Evolutionary conservation across 306 rosid species (phyloP), one percentile per base, ranked within the genome.

Genomic region (Trifolium fragiferum): DNA sequence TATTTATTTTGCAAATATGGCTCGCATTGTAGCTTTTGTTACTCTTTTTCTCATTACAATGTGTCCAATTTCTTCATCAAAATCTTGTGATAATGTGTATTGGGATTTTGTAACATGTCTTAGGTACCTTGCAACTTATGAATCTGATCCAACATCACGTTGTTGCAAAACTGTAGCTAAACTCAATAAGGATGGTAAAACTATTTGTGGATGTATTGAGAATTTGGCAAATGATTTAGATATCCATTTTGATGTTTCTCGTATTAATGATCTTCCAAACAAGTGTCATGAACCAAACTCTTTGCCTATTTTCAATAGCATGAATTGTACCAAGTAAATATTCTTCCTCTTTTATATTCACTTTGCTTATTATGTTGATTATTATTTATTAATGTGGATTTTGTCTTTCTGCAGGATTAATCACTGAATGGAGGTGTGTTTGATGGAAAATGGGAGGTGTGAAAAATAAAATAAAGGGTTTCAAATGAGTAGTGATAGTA

Each of bases 41-140:
- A 69, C 71, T 50, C 19, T 66, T 32, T 66, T 44, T 57, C 54
- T 73, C 19, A 20, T 64, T 3, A 65, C 23, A 19, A 77, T 47
- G 65, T 60, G 32, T 62, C 66, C 38, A 63, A 63, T 10, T 63
- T 21, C 63, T 77, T 14, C 73, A 71, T 16, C 59, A 13, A 53
- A 6, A 54, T 16, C 74, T 30, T 73, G 83, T 73, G 62, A 71
- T 44, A 3, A 55, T 21, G 77, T 70, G 59, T 50, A 78, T 20
- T 78, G 77, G 82, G 67, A 78, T 38, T 78, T 78, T 71, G 72
- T 18, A 37, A 78, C 77, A 10, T 71, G 82, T 44, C 41, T 77
- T 20, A 59, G 76, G 76, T 77, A 68, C 76, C 70, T 77, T 33
- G 76, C 55, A 59, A 63, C 54, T 33, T 68, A 58, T 77, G 81